Conservation (phyloP, 106 monocot genomes). For the Chionographis japonica region DNA sequence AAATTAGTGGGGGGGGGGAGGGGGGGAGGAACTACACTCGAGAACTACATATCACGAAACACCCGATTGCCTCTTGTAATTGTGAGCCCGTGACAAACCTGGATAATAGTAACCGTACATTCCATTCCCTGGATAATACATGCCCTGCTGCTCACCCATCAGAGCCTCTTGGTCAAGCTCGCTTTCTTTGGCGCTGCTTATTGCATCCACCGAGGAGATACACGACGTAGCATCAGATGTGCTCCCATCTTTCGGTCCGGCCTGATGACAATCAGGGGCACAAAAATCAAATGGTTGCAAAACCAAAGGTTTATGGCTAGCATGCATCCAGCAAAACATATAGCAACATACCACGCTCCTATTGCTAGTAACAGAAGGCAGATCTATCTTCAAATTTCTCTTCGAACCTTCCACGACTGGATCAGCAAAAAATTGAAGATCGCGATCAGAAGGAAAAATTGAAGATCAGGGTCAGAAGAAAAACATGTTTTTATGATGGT, state of each 20-base stretch:
- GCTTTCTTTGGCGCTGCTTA: constrained; percentile 33
- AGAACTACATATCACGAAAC: background rate
- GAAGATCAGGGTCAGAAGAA: background rate
- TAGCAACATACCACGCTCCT: constrained; percentile 24
- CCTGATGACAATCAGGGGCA: background rate
- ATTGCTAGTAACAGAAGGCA: constrained; percentile 11
- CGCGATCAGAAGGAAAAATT: background rate
- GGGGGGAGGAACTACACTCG: background rate
- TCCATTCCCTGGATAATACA: constrained; percentile 24
- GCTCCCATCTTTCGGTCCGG: constrained; percentile 29
- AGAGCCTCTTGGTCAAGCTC: constrained; percentile 35
- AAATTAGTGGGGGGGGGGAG: background rate
- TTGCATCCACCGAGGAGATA: constrained; percentile 40
- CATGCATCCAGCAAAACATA: background rate
- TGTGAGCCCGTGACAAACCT: constrained; percentile 11
- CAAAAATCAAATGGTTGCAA: background rate
- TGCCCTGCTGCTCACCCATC: constrained; percentile 14
- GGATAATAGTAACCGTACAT: constrained; percentile 47
- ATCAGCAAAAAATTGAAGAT: constrained; percentile 12
- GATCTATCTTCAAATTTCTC: constrained; percentile 41
- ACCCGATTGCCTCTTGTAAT: no score
- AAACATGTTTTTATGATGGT: background rate
- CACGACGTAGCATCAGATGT: constrained; percentile 49
- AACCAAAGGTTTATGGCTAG: background rate
- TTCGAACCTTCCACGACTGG: constrained; percentile 32